A percentile compares a stretch with the other conserved stretches of the same genome.
Conservation (phyloP, 2,329 filamentous ascomycete genomes). For the Cyclaneusma minus region DNA sequence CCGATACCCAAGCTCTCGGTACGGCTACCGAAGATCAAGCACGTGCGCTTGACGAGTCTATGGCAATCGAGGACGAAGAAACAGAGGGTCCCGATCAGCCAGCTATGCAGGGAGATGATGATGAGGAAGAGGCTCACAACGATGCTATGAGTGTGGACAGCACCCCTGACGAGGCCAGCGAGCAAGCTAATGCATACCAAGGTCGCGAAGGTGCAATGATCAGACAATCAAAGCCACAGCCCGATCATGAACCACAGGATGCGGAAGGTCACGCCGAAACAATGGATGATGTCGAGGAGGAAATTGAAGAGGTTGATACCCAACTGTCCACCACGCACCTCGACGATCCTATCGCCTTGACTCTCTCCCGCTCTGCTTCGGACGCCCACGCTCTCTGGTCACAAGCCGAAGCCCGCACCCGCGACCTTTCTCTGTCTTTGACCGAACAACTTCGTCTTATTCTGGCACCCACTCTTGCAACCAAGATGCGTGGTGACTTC, state of each 20-base stretch:
- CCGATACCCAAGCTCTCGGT: constrained; percentile 78
- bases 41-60: constrained; percentile 70
- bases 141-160: constrained; percentile 24
- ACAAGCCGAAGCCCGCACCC: constrained; percentile 69
- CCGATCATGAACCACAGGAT: constrained; percentile 29
- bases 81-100: constrained; percentile 40
- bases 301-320: constrained; percentile 23
- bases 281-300: constrained; percentile 19
- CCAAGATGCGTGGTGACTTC: constrained; percentile 92
- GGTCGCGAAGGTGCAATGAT: constrained; percentile 42
- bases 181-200: constrained; percentile 33
- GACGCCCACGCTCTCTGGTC: constrained; percentile 68
- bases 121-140: constrained; percentile 27
- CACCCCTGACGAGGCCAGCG: constrained; percentile 23
- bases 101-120: constrained; percentile 28
- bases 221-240: constrained; percentile 25
- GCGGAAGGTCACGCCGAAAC: constrained; percentile 31
- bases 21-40: constrained; percentile 78
- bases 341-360: constrained; percentile 11
- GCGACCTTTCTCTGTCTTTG: constrained; percentile 71
- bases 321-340: constrained; percentile 65
- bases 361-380: constrained; percentile 23
- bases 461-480: constrained; percentile 83
- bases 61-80: constrained; percentile 63
- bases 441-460: constrained; percentile 94